These are phyloP conservation scores for Trichoderma gracile DNA, from an alignment of 2,329 filamentous ascomycete genomes.

Conservation along the genomic window DNA sequence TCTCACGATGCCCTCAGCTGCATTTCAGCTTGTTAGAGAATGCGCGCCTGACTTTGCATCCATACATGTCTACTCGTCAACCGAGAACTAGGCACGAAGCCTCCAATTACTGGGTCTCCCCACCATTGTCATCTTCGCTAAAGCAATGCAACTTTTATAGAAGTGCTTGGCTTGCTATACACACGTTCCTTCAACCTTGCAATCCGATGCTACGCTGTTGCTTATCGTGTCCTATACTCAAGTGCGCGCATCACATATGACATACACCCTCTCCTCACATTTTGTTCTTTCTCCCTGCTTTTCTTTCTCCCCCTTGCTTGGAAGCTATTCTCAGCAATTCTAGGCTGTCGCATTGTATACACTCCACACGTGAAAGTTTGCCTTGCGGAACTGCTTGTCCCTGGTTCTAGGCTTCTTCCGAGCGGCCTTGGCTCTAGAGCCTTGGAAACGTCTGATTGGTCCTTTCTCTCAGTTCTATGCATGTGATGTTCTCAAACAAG, in stretches of 20 bases:
- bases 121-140: not conserved
- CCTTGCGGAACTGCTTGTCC: not conserved
- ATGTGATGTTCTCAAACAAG: not conserved
- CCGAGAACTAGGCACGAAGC: conserved; percentile 5
- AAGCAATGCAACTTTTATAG: not conserved
- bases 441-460: conserved; percentile 7
- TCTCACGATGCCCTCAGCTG: conserved; percentile 6
- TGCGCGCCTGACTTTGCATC: conserved; percentile 3
- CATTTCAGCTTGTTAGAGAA: conserved; percentile 21
- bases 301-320: not conserved
- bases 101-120: not conserved
- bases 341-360: not conserved
- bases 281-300: not conserved
- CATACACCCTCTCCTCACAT: not conserved
- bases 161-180: not conserved
- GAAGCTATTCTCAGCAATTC: not conserved
- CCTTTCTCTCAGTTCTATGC: not conserved
- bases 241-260: not conserved
- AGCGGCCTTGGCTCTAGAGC: not conserved
- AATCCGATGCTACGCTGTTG: not conserved
- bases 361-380: not conserved
- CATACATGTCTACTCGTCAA: conserved; percentile 2
- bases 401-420: conserved; percentile 14
- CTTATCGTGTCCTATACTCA: not conserved
- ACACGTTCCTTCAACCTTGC: not conserved